Conservation (phyloP, 208 protist species). For the Plasmodiophora brassicae region DNA sequence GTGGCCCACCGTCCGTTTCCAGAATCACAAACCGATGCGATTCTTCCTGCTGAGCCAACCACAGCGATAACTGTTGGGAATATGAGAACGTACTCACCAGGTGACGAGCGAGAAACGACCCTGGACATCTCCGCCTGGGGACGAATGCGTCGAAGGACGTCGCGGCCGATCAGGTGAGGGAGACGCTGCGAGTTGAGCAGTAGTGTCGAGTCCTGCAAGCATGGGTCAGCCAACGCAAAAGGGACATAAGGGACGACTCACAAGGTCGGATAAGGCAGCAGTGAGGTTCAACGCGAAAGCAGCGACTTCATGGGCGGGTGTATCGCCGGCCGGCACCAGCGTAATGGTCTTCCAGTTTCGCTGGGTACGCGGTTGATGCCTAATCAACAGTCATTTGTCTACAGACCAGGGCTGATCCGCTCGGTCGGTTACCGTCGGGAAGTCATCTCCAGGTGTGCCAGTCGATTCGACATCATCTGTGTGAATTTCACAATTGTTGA, state of each 20-base stretch:
- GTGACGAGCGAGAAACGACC: neutral
- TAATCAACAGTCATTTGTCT: too few relatives aligned
- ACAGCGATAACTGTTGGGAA: neutral
- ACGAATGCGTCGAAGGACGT: neutral
- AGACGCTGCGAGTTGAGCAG: constrained; percentile 11
- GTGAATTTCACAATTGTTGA: neutral
- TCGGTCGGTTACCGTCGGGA: too few relatives aligned
- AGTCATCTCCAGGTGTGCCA: neutral
- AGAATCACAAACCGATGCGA: neutral
- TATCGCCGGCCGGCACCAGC: neutral
- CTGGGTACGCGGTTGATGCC: neutral
- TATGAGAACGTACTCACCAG: neutral
- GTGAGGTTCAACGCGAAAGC: neutral
- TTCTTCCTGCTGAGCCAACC: constrained; percentile 5
- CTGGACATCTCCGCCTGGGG: neutral
- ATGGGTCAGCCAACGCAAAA: neutral
- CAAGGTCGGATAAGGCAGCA: neutral
- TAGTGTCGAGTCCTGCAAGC: neutral
- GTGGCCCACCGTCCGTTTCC: neutral
- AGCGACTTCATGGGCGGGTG: neutral
- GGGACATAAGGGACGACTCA: neutral
- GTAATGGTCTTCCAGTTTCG: neutral
- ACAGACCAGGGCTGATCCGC: too few relatives aligned
- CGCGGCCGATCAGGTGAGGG: neutral
- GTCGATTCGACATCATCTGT: neutral